Conservation (phyloP, 192 early-diverging fungal genomes). For the Coemansia sp. region DNA sequence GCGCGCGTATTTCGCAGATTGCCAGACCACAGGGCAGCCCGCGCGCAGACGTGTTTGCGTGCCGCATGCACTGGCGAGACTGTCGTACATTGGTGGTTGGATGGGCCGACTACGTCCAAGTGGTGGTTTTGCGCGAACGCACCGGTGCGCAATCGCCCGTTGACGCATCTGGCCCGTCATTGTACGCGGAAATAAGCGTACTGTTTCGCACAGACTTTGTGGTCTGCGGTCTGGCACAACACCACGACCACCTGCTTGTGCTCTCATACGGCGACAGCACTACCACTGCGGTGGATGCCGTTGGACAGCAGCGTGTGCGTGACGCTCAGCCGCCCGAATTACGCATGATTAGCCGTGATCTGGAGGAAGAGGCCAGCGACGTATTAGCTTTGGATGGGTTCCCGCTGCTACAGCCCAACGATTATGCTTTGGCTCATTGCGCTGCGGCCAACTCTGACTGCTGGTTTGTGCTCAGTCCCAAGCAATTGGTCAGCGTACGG, state of each 20-base stretch:
- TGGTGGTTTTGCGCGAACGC: constrained; percentile 70
- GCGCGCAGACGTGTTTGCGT: constrained; percentile 78
- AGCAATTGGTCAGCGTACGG: constrained; percentile 87
- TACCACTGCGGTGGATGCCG: constrained; percentile 9
- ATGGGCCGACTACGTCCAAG: constrained; percentile 92
- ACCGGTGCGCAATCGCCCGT: neutral
- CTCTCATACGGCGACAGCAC: constrained; percentile 49
- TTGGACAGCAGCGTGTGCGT: constrained; percentile 21
- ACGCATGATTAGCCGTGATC: constrained; percentile 78
- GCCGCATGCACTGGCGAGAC: constrained; percentile 84
- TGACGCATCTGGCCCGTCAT: constrained; percentile 15
- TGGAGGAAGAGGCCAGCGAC: constrained; percentile 87
- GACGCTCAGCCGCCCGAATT: constrained; percentile 81
- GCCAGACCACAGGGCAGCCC: constrained; percentile 77
- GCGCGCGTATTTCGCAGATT: constrained; percentile 80
- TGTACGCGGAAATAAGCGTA: constrained; percentile 59
- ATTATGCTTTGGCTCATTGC: constrained; percentile 81
- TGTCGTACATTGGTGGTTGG: constrained; percentile 80
- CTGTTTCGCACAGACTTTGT: constrained; percentile 60
- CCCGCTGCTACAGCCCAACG: constrained; percentile 87
- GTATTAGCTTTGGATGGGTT: constrained; percentile 83
- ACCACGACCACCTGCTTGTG: constrained; percentile 39
- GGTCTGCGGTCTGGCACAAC: constrained; percentile 85
- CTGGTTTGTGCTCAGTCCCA: constrained; percentile 92
- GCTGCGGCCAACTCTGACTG: constrained; percentile 62